Evolutionary conservation across 108 stramenopile genomes (phyloP).

Genomic region (Nitzschia sp.): DNA sequence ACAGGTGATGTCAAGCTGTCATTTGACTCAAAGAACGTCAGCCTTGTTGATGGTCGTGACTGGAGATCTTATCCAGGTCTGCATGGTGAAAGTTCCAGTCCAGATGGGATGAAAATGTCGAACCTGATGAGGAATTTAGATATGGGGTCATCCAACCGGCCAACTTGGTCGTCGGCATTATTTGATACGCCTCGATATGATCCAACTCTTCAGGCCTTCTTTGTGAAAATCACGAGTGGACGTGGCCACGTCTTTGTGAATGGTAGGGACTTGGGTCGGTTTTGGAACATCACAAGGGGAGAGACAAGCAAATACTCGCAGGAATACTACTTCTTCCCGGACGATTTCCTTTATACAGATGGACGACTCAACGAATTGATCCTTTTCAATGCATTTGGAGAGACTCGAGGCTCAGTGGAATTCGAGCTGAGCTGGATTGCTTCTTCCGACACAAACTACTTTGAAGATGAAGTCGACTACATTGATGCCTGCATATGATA

Average conservation of each 20-base stretch:
- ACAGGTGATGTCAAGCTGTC: slow-evolving; percentile 35
- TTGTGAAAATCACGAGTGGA: slow-evolving; percentile 39
- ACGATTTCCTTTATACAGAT: slow-evolving; percentile 34
- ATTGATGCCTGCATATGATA: slow-evolving; percentile 34
- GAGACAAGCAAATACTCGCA: slow-evolving; percentile 34
- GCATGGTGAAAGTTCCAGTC: slow-evolving; percentile 21
- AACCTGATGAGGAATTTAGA: not conserved
- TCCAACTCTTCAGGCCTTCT: slow-evolving; percentile 15
- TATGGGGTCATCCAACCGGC: not conserved
- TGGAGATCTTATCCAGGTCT: slow-evolving; percentile 49
- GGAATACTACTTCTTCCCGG: slow-evolving; percentile 47
- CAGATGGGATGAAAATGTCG: not conserved
- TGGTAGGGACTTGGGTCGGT: slow-evolving; percentile 57
- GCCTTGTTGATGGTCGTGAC: slow-evolving; percentile 30
- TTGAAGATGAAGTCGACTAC: slow-evolving; percentile 38
- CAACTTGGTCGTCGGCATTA: slow-evolving; percentile 34
- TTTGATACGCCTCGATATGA: slow-evolving; percentile 48
- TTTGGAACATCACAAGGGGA: slow-evolving; percentile 59
- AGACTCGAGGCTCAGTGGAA: not conserved
- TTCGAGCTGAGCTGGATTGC: slow-evolving; percentile 36
- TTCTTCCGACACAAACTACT: slow-evolving; percentile 9
- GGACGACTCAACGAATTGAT: slow-evolving; percentile 45
- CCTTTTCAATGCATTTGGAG: slow-evolving; percentile 37
- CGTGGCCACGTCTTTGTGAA: slow-evolving; percentile 61
- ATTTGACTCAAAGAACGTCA: slow-evolving; percentile 7